Evolutionary conservation across 1,284 basidiomycete genomes (phyloP), one percentile per base, ranked within the genome.

Genomic region (Trichosporon sp.): DNA sequence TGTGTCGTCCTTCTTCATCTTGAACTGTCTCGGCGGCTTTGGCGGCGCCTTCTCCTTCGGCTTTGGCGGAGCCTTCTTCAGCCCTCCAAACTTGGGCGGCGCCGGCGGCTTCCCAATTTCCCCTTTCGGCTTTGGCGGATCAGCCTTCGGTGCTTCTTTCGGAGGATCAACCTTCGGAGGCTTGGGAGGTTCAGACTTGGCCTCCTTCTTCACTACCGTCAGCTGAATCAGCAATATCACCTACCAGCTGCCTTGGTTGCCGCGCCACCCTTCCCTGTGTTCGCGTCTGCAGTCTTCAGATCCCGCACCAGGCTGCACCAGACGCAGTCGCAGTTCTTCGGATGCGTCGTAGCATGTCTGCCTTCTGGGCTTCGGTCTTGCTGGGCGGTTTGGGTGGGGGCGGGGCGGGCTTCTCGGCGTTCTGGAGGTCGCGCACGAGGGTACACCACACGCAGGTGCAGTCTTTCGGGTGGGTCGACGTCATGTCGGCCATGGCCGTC

Each of bases 371-470:
- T 4, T 32, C 14, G 16, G 32, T 63, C 31, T 32, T 32, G 8
- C 32, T 32, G 32, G 59, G 59, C 16, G 59, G 54, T 6, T 59
- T 59, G 2, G 54, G 54, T 6, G 54, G 54, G 19, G 54, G 26
- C 16, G 43, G 16, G 43, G 16, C 51, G 19, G 51, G n/a, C 59
- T 35, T 63, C 10, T 14, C 43, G 4, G 16, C 51, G 51, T 16
- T 19, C 59, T 35, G 31, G 16, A 63, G 59, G 59, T 63, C 59
- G 59, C 59, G 59, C 59, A 16, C 11, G 31, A 63, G 59, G 2
- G 4, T n/a, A 16, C 59, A 63, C 59, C 59, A 63, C 59, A 63
- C 59, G 31, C 59, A 63, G 59, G 59, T 63, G 59, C 59, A 63
- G 32, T 35, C n/a, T 14, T 32, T 12, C 14, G 59, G 59, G 59